These are phyloP conservation scores for Fusarium sp. DNA, from an alignment of 2,329 filamentous ascomycete genomes.

Conservation along the genomic window DNA sequence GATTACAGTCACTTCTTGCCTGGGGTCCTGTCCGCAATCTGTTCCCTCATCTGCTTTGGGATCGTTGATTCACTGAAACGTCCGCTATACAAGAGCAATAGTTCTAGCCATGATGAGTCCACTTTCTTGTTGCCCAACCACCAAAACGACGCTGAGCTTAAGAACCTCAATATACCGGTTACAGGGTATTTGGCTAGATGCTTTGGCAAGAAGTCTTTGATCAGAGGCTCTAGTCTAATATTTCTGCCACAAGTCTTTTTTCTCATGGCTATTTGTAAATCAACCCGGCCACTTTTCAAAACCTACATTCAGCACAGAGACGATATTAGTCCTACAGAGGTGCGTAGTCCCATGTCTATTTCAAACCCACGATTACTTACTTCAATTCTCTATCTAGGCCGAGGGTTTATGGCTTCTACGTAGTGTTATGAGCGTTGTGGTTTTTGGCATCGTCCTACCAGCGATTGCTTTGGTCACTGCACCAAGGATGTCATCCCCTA, in stretches of 20 bases:
- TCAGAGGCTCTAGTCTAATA: rapidly evolving
- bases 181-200: neutral
- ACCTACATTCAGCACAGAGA: neutral
- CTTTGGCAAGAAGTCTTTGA: neutral
- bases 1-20: neutral
- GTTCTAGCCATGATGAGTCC: neutral
- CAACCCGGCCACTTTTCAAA: conserved; percentile 3
- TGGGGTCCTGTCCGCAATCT: neutral
- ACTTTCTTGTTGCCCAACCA: neutral
- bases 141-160: neutral
- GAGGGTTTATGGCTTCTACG: neutral
- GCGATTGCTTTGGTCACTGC: neutral
- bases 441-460: neutral
- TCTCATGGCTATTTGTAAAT: neutral
- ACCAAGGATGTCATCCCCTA: neutral
- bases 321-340: neutral
- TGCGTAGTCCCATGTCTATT: neutral
- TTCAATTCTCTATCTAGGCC: neutral
- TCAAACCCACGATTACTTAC: neutral
- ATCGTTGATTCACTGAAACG: neutral
- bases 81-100: neutral
- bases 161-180: neutral
- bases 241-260: neutral
- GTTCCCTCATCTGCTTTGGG: neutral
- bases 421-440: neutral